Evolutionary conservation across 371 early-diverging fungal genomes (phyloP).

Genomic region (Lichtheimia hyalospora): DNA sequence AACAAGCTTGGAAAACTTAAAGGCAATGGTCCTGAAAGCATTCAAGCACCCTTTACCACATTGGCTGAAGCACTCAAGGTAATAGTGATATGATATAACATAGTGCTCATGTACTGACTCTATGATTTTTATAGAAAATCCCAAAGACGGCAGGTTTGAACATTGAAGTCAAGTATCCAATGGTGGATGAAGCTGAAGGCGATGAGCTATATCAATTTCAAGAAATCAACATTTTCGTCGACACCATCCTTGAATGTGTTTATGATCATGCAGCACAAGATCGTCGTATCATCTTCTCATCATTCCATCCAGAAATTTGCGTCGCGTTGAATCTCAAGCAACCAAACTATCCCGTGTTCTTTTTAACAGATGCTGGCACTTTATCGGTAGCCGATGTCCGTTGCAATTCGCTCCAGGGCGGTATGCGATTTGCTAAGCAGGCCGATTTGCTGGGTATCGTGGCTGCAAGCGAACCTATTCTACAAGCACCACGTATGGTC

Average conservation of each 20-base stretch:
- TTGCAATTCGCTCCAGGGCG: constrained; percentile 82
- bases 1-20: constrained; percentile 52
- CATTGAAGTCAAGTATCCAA: constrained; percentile 97
- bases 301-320: constrained; percentile 93
- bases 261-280: constrained; percentile 65
- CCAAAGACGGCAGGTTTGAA: constrained; percentile 87
- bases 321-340: constrained; percentile 82
- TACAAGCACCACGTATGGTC: constrained; percentile 79
- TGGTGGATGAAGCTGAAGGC: constrained; percentile 83
- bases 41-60: constrained; percentile 84
- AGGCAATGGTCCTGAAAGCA: constrained; percentile 71
- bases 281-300: constrained; percentile 89
- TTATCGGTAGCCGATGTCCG: constrained; percentile 76
- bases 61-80: constrained; percentile 78
- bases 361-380: constrained; percentile 89
- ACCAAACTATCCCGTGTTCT: constrained; percentile 85
- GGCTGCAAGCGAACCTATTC: constrained; percentile 72
- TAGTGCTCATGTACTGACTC: background rate
- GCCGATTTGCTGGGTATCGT: constrained; percentile 85
- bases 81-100: background rate
- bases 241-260: constrained; percentile 79
- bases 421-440: constrained; percentile 81
- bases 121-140: constrained; percentile 47
- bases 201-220: constrained; percentile 59
- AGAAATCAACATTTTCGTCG: constrained; percentile 89